Conservation (phyloP, 139 green algal genomes). For the Coccomyxa sp. region DNA sequence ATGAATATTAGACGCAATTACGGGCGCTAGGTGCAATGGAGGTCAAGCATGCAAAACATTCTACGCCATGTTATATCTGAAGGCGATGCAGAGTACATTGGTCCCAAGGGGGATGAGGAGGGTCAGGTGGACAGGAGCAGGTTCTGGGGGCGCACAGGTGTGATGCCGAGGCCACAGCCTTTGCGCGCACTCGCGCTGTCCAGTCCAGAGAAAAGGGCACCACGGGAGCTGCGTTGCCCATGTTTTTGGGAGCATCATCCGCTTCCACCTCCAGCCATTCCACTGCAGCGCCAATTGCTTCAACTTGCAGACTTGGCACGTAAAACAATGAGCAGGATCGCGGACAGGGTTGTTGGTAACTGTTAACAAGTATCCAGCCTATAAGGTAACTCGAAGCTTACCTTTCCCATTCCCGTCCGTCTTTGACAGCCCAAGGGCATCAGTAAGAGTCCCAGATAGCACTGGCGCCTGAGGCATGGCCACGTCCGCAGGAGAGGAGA, state of each 20-base stretch:
- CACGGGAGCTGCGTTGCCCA: neutral
- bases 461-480: slow-evolving; percentile 1
- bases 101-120: too few species aligned
- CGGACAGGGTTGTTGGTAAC: too few species aligned
- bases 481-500: neutral
- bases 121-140: too few species aligned
- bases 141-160: neutral
- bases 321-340: too few species aligned
- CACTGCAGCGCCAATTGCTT: too few species aligned
- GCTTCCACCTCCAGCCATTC: too few species aligned
- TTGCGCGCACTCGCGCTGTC: neutral
- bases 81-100: too few species aligned
- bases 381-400: too few species aligned
- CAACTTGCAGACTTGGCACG: too few species aligned
- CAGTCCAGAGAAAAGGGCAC: slow-evolving; percentile 9
- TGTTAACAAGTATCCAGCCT: too few species aligned
- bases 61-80: neutral
- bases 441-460: neutral
- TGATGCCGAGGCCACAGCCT: slow-evolving; percentile 1
- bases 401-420: neutral
- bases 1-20: neutral
- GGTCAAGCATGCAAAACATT: neutral
- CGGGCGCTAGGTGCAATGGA: neutral
- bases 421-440: neutral
- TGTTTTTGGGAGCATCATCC: neutral